These are phyloP conservation scores for Candida qinlingensis DNA, from an alignment of 805 yeast genomes.

Conservation along the genomic window DNA sequence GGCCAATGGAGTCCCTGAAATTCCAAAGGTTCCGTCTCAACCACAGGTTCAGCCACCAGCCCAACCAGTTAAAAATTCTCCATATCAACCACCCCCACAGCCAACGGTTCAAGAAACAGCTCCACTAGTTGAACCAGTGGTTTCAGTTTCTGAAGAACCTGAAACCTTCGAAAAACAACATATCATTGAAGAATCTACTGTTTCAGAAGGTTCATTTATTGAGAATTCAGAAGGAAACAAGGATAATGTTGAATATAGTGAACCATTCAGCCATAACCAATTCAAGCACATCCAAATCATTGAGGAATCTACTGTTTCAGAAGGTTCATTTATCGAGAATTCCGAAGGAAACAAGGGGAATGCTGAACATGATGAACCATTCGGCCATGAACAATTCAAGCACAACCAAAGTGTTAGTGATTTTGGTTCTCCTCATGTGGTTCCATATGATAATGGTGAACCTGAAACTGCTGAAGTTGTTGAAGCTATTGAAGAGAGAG, in stretches of 20 bases:
- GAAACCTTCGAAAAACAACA: background rate
- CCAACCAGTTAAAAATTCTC: background rate
- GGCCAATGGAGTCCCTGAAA: background rate
- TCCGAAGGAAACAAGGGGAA: too few species aligned
- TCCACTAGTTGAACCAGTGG: too few species aligned
- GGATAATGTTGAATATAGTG: too few species aligned
- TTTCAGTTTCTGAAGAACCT: background rate
- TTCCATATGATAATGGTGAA: conserved; percentile 2
- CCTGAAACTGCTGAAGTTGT: conserved; percentile 11
- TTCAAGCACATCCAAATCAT: background rate
- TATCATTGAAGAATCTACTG: conserved; percentile 1
- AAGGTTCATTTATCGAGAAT: background rate
- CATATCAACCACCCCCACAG: background rate
- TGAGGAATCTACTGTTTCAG: conserved; percentile 2
- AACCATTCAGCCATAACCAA: too few species aligned
- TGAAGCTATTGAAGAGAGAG: background rate
- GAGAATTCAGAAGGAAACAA: too few species aligned
- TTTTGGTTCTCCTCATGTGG: conserved; percentile 9
- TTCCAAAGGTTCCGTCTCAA: background rate
- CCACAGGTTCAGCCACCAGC: background rate
- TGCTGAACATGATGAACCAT: too few species aligned
- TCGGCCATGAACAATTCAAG: too few species aligned
- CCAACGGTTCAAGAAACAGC: background rate
- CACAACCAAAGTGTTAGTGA: conserved; percentile 10
- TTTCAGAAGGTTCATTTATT: background rate